phyloP scores from a whole-genome alignment of 108 stramenopile species.

The Parietichytrium sp. region DNA sequence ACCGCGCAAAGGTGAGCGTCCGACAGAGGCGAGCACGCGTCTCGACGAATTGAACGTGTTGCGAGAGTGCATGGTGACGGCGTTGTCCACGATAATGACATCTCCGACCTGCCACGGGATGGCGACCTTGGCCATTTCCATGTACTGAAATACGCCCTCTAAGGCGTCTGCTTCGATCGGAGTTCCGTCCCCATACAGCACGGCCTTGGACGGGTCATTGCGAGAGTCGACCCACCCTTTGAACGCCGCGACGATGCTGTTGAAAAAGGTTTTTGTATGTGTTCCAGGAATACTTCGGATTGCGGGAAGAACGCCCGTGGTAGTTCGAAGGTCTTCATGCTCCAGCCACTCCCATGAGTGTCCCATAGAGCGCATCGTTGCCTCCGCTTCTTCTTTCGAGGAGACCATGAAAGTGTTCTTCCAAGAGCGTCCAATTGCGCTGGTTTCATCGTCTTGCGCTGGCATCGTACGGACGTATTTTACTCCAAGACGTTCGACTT shows the following conservation, averaged over 20 bases:
- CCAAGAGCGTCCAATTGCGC: slow-evolving; percentile 76
- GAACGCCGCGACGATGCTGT: slow-evolving; percentile 71
- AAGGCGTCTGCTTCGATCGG: slow-evolving; percentile 62
- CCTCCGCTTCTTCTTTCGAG: slow-evolving; percentile 58
- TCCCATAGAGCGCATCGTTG: slow-evolving; percentile 62
- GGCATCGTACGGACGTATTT: slow-evolving; percentile 75
- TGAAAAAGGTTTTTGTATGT: slow-evolving; percentile 49
- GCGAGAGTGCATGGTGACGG: slow-evolving; percentile 75
- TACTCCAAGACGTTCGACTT: slow-evolving; percentile 64
- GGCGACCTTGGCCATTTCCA: slow-evolving; percentile 67
- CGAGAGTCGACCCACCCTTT: slow-evolving; percentile 73
- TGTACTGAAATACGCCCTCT: slow-evolving; percentile 64
- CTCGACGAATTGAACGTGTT: slow-evolving; percentile 66
- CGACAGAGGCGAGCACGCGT: slow-evolving; percentile 50
- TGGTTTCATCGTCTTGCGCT: slow-evolving; percentile 67
- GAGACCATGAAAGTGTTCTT: slow-evolving; percentile 67
- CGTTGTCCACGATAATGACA: slow-evolving; percentile 72
- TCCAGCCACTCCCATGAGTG: slow-evolving; percentile 70
- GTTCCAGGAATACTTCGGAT: slow-evolving; percentile 43
- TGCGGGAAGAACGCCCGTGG: slow-evolving; percentile 69
- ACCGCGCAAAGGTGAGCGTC: not conserved
- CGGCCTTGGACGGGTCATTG: slow-evolving; percentile 70
- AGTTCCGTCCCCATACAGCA: slow-evolving; percentile 70
- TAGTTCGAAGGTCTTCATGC: slow-evolving; percentile 66
- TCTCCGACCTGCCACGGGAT: slow-evolving; percentile 74